phyloP scores from a whole-genome alignment of 1,284 basidiomycete genomes.

The Gomphus bonarii region DNA sequence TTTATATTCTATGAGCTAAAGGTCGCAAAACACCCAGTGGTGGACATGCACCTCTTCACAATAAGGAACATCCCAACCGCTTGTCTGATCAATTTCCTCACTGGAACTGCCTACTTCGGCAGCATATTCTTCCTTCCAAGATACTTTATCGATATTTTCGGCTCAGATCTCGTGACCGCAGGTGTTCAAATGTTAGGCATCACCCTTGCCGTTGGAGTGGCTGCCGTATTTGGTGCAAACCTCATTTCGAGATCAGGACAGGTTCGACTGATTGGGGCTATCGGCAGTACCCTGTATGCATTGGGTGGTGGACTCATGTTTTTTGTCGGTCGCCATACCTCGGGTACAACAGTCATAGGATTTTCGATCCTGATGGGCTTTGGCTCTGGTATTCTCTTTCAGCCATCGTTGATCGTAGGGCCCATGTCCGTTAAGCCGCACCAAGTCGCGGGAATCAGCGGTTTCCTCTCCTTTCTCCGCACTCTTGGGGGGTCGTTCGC shows the following conservation, averaged over 20 bases:
- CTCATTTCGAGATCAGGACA: background rate
- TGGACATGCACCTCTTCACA: slow-evolving; percentile 22
- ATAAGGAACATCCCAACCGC: slow-evolving; percentile 25
- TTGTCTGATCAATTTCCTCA: slow-evolving; percentile 26
- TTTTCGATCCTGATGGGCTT: slow-evolving; percentile 23
- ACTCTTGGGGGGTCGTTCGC: slow-evolving; percentile 26
- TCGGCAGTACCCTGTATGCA: background rate
- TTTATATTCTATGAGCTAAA: slow-evolving; percentile 25
- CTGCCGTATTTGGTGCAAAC: background rate
- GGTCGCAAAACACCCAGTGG: slow-evolving; percentile 22
- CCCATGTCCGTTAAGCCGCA: slow-evolving; percentile 26
- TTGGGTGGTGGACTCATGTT: background rate
- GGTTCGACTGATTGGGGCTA: background rate
- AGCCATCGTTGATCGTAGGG: slow-evolving; percentile 25
- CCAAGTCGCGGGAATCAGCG: slow-evolving; percentile 26
- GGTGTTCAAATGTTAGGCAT: background rate
- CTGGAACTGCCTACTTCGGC: slow-evolving; percentile 26
- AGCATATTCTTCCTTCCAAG: slow-evolving; percentile 26
- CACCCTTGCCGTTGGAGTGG: background rate
- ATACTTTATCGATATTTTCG: slow-evolving; percentile 22
- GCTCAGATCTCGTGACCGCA: background rate
- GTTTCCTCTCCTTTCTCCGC: slow-evolving; percentile 25
- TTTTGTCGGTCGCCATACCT: background rate
- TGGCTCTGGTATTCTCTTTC: slow-evolving; percentile 23
- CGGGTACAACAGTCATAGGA: slow-evolving; percentile 2